phyloP scores from a whole-genome alignment of 2,329 filamentous ascomycete species.

The Epichloe sibirici region DNA sequence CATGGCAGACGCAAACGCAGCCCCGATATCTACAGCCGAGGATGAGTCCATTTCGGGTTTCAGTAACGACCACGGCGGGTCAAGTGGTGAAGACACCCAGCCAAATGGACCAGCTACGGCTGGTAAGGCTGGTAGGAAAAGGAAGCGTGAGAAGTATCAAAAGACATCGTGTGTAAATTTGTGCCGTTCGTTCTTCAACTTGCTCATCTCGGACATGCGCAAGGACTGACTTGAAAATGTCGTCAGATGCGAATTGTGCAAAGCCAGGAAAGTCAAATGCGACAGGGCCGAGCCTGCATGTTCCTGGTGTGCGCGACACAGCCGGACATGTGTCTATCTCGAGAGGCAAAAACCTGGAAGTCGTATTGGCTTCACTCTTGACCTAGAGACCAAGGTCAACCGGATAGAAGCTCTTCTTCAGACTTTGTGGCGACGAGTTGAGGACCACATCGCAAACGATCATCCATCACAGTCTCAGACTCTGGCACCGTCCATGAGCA shows the following conservation, averaged over 20 bases:
- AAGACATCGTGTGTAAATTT: conserved; percentile 27
- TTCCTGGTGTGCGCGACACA: conserved; percentile 59
- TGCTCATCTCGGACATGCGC: not conserved
- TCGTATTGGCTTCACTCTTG: conserved; percentile 48
- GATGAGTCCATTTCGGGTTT: conserved; percentile 24
- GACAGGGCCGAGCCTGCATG: conserved; percentile 48
- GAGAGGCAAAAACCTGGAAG: conserved; percentile 59
- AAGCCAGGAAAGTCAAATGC: conserved; percentile 33
- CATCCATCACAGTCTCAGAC: conserved; percentile 14
- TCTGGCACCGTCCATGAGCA: conserved; percentile 23
- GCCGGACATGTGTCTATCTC: conserved; percentile 54
- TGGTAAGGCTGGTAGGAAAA: conserved; percentile 22
- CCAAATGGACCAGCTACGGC: conserved; percentile 15
- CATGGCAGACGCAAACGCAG: conserved; percentile 9
- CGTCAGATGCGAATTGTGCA: conserved; percentile 30
- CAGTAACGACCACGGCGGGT: conserved; percentile 24
- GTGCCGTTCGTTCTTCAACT: not conserved
- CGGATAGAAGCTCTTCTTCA: conserved; percentile 36
- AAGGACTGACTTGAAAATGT: not conserved
- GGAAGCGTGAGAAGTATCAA: conserved; percentile 28
- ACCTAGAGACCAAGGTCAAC: conserved; percentile 44
- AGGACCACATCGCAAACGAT: conserved; percentile 28
- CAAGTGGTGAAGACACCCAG: conserved; percentile 23
- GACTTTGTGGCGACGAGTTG: conserved; percentile 28
- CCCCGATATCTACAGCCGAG: conserved; percentile 18